Percentiles rank a stretch among this genome's conserved stretches.
Conservation (phyloP, 129 eudicot species). For the Lactuca saligna region DNA sequence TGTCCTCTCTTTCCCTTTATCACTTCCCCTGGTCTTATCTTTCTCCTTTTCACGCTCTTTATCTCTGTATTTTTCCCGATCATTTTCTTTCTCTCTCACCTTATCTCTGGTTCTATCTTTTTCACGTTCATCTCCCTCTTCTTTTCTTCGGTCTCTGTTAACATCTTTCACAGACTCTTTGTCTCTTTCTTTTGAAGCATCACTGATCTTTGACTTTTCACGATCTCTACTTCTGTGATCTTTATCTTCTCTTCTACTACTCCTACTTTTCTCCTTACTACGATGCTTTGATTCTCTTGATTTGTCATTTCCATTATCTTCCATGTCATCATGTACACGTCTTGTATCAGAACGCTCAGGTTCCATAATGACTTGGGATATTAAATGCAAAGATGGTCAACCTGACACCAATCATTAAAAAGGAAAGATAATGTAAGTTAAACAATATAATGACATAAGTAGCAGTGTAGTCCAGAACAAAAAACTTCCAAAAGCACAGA, state of each 20-base stretch:
- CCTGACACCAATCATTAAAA: conserved; percentile 19
- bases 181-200: conserved; percentile 53
- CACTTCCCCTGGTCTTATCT: conserved; percentile 42
- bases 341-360: conserved; percentile 40
- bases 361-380: conserved; percentile 22
- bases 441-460: not conserved
- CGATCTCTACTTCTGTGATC: conserved; percentile 63
- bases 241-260: conserved; percentile 68
- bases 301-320: conserved; percentile 46
- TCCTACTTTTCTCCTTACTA: conserved; percentile 74
- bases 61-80: conserved; percentile 51
- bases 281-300: conserved; percentile 60
- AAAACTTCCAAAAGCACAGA: not conserved
- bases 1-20: conserved; percentile 43
- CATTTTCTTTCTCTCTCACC: conserved; percentile 55
- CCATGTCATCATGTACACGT: conserved; percentile 51
- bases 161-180: conserved; percentile 50
- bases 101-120: conserved; percentile 58
- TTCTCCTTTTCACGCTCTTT: conserved; percentile 40
- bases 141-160: conserved; percentile 56
- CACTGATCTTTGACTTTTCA: conserved; percentile 53
- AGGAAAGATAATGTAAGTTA: not conserved
- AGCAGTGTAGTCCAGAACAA: not conserved
- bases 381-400: conserved; percentile 7
- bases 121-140: conserved; percentile 63